These are phyloP conservation scores for Rhizopogon salebrosus DNA, from an alignment of 768 basidiomycete genomes.

Conservation along the genomic window DNA sequence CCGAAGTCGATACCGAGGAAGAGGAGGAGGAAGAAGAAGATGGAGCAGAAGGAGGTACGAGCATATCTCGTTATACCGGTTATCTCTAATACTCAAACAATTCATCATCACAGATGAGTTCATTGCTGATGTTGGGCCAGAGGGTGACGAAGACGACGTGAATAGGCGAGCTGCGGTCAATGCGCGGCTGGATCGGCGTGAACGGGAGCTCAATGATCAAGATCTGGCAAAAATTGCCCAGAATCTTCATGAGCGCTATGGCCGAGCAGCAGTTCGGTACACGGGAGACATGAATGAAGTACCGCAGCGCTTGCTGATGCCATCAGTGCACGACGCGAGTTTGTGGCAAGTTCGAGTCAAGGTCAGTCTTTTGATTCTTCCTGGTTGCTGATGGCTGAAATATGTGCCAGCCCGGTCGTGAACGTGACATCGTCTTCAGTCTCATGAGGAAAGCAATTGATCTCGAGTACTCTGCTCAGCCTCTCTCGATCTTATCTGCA, in stretches of 20 bases:
- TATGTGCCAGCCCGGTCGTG: constrained; percentile 69
- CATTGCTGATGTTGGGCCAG: constrained; percentile 54
- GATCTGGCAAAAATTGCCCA: constrained; percentile 83
- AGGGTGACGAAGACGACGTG: constrained; percentile 60
- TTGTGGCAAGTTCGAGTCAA: constrained; percentile 95
- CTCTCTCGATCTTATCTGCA: constrained; percentile 85
- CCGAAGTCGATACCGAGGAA: constrained; percentile 94
- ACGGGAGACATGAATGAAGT: constrained; percentile 91
- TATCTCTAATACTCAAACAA: constrained; percentile 3
- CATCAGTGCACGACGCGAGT: constrained; percentile 91
- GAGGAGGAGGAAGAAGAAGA: constrained; percentile 91
- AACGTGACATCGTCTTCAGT: constrained; percentile 89
- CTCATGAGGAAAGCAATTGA: constrained; percentile 92
- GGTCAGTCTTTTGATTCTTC: constrained; percentile 37
- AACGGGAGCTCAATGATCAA: constrained; percentile 68
- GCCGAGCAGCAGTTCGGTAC: constrained; percentile 64
- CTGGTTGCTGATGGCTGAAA: neutral
- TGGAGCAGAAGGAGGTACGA: constrained; percentile 54
- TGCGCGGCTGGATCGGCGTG: constrained; percentile 64
- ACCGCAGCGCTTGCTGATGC: constrained; percentile 92
- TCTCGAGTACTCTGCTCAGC: constrained; percentile 69
- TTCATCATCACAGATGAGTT: constrained; percentile 49
- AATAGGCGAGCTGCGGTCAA: constrained; percentile 52
- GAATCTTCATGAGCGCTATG: constrained; percentile 74
- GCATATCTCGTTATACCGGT: neutral